A percentile compares a stretch with the other conserved stretches of the same genome.
These are phyloP conservation scores for Boletus vinaceobasis DNA, from an alignment of 768 basidiomycete genomes.

Conservation along the genomic window DNA sequence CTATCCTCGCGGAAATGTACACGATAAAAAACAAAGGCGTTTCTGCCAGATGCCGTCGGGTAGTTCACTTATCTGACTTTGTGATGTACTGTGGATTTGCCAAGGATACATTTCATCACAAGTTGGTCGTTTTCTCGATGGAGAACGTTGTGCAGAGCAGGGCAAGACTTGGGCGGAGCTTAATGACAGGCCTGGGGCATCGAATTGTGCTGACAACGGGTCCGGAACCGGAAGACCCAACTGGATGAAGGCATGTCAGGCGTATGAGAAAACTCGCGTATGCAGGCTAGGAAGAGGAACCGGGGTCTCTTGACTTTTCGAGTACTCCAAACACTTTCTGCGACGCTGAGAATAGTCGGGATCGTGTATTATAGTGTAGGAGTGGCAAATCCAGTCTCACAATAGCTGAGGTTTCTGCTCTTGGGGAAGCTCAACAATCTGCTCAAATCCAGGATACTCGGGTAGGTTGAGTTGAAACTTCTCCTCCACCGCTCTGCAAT, in stretches of 20 bases:
- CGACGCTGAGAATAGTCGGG: not conserved
- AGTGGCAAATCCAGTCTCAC: not conserved
- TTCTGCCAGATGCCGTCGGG: not conserved
- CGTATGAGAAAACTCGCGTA: not conserved
- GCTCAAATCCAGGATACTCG: conserved; percentile 70
- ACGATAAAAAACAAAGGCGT: not conserved
- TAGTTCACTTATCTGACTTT: not conserved
- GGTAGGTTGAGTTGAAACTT: conserved; percentile 81
- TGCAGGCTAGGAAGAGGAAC: not conserved
- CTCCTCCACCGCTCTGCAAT: conserved; percentile 60
- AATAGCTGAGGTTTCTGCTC: not conserved
- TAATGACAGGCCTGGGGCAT: not conserved
- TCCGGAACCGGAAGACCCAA: no score
- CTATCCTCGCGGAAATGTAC: not conserved
- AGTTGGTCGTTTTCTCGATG: not conserved
- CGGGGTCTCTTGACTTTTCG: not conserved
- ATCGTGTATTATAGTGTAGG: not conserved
- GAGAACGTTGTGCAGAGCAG: not conserved
- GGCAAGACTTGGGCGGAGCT: not conserved
- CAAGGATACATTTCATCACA: not conserved
- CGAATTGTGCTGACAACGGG: not conserved
- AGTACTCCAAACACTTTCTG: not conserved
- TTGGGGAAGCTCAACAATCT: conserved; percentile 73
- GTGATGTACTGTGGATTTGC: not conserved
- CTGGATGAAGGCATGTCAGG: not conserved